These are phyloP conservation scores for Rosa multiflora DNA, from an alignment of 306 rosid genomes.

Conservation along the genomic window DNA sequence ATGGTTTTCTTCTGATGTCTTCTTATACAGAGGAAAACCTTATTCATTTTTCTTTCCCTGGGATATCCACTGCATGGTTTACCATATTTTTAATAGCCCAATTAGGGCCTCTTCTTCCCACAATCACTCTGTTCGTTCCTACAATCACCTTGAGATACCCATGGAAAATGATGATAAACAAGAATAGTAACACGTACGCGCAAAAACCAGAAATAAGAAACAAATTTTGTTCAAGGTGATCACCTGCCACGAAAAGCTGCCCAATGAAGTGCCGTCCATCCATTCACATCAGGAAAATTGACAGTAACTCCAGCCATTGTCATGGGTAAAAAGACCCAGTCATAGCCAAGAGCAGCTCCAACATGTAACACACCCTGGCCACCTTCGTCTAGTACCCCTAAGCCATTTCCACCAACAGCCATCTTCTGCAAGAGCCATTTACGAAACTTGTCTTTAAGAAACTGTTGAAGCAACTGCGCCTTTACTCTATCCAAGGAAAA, in stretches of 20 bases:
- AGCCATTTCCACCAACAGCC: constrained; percentile 82
- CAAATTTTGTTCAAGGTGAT: constrained; percentile 14
- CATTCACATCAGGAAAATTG: constrained; percentile 68
- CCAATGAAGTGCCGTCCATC: constrained; percentile 95
- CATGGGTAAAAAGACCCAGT: constrained; percentile 82
- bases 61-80: background rate
- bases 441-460: constrained; percentile 63
- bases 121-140: background rate
- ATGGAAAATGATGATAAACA: background rate
- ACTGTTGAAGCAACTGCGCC: constrained; percentile 61
- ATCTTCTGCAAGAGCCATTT: constrained; percentile 74
- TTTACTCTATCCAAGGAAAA: constrained; percentile 53
- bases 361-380: constrained; percentile 91
- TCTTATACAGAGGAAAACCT: background rate
- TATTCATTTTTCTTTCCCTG: background rate
- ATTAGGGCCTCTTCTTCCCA: background rate
- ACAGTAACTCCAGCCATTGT: constrained; percentile 69
- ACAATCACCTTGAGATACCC: too few relatives aligned
- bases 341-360: constrained; percentile 86
- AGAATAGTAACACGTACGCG: background rate
- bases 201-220: background rate
- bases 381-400: constrained; percentile 61
- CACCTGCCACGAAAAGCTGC: constrained; percentile 92
- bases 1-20: background rate
- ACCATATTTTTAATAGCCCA: background rate